Base-by-base conservation (phyloP, 805 yeast species). In the Spathaspora passalidarum region DNA sequence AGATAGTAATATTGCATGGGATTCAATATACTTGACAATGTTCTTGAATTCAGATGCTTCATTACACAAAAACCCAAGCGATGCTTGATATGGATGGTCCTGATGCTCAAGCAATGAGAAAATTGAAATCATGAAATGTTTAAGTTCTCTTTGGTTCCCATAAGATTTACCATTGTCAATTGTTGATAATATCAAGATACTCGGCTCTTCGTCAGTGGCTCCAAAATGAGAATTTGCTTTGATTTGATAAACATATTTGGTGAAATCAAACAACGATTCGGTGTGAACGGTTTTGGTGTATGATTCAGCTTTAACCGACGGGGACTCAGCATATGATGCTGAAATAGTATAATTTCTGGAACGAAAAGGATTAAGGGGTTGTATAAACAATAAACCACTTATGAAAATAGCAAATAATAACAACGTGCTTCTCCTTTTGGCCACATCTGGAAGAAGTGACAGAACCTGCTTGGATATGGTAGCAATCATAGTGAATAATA, bases 81-180 rank as follows among this genome's bases (percentile, higher is more conserved):
- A 60, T 56, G 49, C 3, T 54, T 61, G 21, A 18, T 14, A 38
- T 2, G 26, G n/a, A 14, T 13, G 14, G 14, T 13, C 3, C 9
- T 13, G 21, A 5, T 29, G 17, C 5, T 20, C 57, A 42, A 59
- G 38, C 16, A 73, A 52, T 2, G 58, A 20, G 7, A 45, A 43
- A 17, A 75, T 45, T 1, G 66, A 59, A 2, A 56, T 42, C 40
- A 73, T 54, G 35, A 70, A 67, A 44, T 70, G 70, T 1, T 45
- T 44, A 41, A 74, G 62, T 0, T 51, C 42, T 32, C 72, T 57
- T 2, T 50, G 61, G 2, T 47, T 46, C 1, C 80, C 79, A 43
- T 69, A 76, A 2, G 76, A 56, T 6, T 46, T 51, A 11, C 50
- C 50, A 42, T 53, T 52, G 1, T 62, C 68, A 11, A 69, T 57